phyloP scores from a whole-genome alignment of 2,329 filamentous ascomycete species.

The Cercospora beticola region DNA sequence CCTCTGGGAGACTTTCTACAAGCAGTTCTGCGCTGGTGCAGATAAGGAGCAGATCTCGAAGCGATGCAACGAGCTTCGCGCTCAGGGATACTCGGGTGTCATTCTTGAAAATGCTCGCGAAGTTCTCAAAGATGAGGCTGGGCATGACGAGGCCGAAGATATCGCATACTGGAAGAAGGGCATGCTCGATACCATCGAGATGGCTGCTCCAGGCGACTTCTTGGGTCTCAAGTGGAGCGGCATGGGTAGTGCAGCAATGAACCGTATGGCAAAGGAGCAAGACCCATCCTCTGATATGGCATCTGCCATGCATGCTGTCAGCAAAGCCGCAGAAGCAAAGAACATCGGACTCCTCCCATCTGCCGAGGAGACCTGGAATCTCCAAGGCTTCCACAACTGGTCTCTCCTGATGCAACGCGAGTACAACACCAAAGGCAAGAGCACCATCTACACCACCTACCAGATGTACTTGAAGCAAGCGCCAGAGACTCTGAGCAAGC shows the following conservation, averaged over 20 bases:
- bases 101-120: conserved; percentile 83
- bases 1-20: conserved; percentile 81
- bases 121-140: conserved; percentile 62
- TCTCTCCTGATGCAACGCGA: conserved; percentile 72
- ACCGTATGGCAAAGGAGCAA: conserved; percentile 62
- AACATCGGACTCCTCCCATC: conserved; percentile 77
- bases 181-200: conserved; percentile 68
- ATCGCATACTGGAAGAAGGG: conserved; percentile 71
- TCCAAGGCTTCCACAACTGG: conserved; percentile 79
- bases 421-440: conserved; percentile 51
- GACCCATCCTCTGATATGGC: conserved; percentile 64
- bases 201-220: conserved; percentile 53
- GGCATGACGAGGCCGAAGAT: conserved; percentile 58
- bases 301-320: conserved; percentile 71
- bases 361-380: conserved; percentile 77
- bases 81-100: conserved; percentile 77
- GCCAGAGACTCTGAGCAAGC: conserved; percentile 29
- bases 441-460: conserved; percentile 70
- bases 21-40: conserved; percentile 87
- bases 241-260: conserved; percentile 71
- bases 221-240: conserved; percentile 71
- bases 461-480: conserved; percentile 55
- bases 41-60: conserved; percentile 64
- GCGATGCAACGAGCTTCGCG: conserved; percentile 66
- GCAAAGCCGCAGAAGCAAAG: conserved; percentile 66